Evolutionary conservation across 345 rosid species (phyloP), one percentile per base, ranked within the genome.

Genomic region (Adansonia digitata): DNA sequence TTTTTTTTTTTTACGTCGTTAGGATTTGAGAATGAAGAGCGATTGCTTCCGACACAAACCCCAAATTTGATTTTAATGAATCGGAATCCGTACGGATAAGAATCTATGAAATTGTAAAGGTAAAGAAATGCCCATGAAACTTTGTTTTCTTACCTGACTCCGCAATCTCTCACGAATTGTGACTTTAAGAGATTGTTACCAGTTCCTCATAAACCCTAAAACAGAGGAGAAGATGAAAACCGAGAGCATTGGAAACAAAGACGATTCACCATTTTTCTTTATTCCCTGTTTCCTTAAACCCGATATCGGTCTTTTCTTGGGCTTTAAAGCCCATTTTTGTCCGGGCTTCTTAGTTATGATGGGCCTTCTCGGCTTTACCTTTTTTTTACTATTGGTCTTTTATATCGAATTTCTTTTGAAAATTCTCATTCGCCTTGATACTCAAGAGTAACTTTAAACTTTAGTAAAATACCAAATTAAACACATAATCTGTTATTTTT

Each of bases 161-260:
- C 37, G 1, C 12, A 10, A 45, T 8, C 37, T 67, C n/a, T 26
- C 14, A 26, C 22, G 35, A 45, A 45, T 26, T 26, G 39, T 27
- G 39, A 26, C 15, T 68, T 37, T 14, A 43, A 67, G 22, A 31
- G 71, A 67, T 26, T 43, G 37, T 26, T 67, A 43, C 13, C 39
- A 14, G 53, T 45, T 66, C 20, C 2, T 45, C 71, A 31, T 45
- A 67, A 67, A 68, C 72, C 72, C 56, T 68, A 68, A 9, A 45
- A 68, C 14, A 64, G 11, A 39, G 49, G 49, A 39, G 4, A n/a
- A 39, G 26, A 37, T n/a, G 46, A 26, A 6, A 26, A 42, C 52
- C 13, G 37, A 22, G 55, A 27, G 17, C 2, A 7, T 14, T 43
- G 51, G 31, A 43, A 14, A 40, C 45, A 18, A 45, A 7, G 34